Evolutionary conservation across 2,329 filamentous ascomycete species (phyloP).

Genomic region (Dothiorella sarmentorum): DNA sequence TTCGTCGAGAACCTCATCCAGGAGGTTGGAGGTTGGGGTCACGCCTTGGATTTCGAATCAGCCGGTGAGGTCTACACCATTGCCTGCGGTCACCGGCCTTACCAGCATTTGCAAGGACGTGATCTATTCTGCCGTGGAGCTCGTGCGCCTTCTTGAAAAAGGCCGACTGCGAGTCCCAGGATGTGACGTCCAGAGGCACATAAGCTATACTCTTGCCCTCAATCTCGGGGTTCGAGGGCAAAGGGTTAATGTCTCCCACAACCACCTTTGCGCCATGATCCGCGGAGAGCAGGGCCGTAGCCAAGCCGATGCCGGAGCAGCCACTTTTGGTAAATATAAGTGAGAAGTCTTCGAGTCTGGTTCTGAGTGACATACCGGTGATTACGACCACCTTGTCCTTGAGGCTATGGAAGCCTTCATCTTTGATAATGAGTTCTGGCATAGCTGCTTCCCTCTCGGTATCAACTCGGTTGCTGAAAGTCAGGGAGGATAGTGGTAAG

Average conservation of each 20-base stretch:
- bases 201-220: constrained; percentile 26
- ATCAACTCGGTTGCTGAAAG: no score
- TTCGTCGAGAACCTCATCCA: constrained; percentile 30
- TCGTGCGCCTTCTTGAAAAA: constrained; percentile 51
- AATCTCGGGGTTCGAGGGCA: constrained; percentile 26
- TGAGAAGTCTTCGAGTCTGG: no score
- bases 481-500: no score
- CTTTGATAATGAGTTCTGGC: constrained; percentile 46
- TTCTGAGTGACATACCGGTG: constrained; percentile 41
- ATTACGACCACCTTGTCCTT: constrained; percentile 52
- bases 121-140: constrained; percentile 42
- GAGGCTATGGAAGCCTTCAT: constrained; percentile 43
- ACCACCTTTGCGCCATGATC: constrained; percentile 55
- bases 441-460: constrained; percentile 22
- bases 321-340: constrained; percentile 40
- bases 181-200: constrained; percentile 31
- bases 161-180: constrained; percentile 49
- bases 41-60: constrained; percentile 22
- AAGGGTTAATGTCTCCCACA: constrained; percentile 51
- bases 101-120: constrained; percentile 43
- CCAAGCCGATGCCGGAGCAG: constrained; percentile 59
- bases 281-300: constrained; percentile 52
- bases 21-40: constrained; percentile 20
- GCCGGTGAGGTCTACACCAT: no score
- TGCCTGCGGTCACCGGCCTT: neutral